Base-by-base conservation (phyloP, 2,329 filamentous ascomycete genomes). In the Fusarium beomiforme region DNA sequence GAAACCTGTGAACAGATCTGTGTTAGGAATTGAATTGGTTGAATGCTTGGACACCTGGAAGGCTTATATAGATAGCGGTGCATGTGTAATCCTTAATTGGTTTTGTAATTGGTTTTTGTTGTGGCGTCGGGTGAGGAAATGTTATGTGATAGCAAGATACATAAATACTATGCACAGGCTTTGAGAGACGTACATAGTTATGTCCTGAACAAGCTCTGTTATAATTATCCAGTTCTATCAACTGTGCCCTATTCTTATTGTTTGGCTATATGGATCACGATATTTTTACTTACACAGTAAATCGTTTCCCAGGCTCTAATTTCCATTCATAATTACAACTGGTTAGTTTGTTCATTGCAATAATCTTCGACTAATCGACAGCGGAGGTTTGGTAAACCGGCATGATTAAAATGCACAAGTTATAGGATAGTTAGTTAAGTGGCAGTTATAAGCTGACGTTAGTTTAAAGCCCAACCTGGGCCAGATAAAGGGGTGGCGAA, bases 401-500 rank as follows among this genome's bases (percentile, higher is more conserved):
- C 23, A 34, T 66, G 51, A 44, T 36, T 41, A 44, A 23, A 23
- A 29, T 21, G 26, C 24, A 21, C 37, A 43, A 31, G 37, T 14
- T 59, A 49, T 19, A 42, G 54, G 34, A 44, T 58, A 56, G 29
- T 17, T 19, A n/a, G n/a, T 43, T 13, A 21, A 19, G 16, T 53
- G 26, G 29, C 39, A 17, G 43, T 50, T 53, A 21, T 19, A 24
- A 56, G 34, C 49, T 51, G 67, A 70, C 29, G 41, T 46, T 67
- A 31, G 58, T 67, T 63, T 51, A 33, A 39, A 56, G 51, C 59
- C 59, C 53, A 59, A 64, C 58, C 46, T 46, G 59, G 39, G 23
- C 37, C 51, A 47, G 37, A 53, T 54, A 50, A 61, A 63, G 57
- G 53, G 51, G 50, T 60, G 47, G 54, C 34, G 54, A 41, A 54